A percentile compares a stretch with the other conserved stretches of the same genome.
Conservation (phyloP, 441 rosid genomes). For the Populus trichocarpa region DNA sequence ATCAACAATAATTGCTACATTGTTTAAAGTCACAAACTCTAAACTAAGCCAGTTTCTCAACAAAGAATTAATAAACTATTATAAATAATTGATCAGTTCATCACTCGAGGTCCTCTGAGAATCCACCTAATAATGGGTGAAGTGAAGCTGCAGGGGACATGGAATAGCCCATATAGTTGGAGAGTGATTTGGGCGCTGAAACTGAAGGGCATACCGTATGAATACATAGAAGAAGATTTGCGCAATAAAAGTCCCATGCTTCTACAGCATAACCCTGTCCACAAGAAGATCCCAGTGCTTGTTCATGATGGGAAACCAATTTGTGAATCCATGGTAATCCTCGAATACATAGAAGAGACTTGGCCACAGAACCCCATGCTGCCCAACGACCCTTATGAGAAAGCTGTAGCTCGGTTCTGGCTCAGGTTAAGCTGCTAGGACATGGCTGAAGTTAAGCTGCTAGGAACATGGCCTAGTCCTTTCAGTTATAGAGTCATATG, state of each 20-base stretch:
- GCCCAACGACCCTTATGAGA: conserved; percentile 27
- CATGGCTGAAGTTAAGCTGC: conserved; percentile 27
- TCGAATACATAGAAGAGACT: conserved; percentile 46
- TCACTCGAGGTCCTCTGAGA: not conserved
- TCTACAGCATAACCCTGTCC: conserved; percentile 18
- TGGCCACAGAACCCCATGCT: conserved; percentile 42
- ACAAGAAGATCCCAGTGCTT: conserved; percentile 26
- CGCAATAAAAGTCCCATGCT: conserved; percentile 20
- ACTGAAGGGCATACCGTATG: conserved; percentile 24
- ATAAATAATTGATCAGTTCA: not conserved
- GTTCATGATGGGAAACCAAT: conserved; percentile 22
- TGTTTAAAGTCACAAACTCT: not conserved
- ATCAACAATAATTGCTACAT: not conserved
- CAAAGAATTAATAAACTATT: not conserved
- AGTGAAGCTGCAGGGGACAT: conserved; percentile 9
- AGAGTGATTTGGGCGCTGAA: conserved; percentile 22
- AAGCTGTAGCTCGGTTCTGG: conserved; percentile 39
- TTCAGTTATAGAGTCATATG: conserved; percentile 32
- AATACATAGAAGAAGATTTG: conserved; percentile 24
- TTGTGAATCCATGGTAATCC: conserved; percentile 43
- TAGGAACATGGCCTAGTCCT: conserved; percentile 37
- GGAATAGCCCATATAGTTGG: conserved; percentile 18
- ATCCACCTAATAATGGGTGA: not conserved
- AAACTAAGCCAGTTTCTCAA: not conserved
- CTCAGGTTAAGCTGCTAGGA: not conserved